Conservation (phyloP, 345 rosid species). For the Hibiscus tridactylites region DNA sequence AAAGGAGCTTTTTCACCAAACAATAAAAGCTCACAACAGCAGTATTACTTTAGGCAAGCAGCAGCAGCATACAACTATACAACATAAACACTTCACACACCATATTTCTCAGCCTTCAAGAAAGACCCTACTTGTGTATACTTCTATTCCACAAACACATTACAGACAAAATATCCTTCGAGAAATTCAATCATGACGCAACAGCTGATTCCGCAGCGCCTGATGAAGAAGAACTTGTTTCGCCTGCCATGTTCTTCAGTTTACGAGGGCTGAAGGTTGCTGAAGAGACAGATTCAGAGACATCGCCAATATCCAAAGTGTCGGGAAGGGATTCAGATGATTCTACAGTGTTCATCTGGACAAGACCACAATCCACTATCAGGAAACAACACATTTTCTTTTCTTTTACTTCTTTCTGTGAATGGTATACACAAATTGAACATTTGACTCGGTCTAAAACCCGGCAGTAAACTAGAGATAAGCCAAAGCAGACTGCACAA, state of each 20-base stretch:
- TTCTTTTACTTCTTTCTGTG: not conserved
- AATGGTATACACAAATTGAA: not conserved
- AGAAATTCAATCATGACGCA: conserved; percentile 23
- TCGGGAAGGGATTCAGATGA: conserved; percentile 70
- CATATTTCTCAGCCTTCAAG: conserved; percentile 18
- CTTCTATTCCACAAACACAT: conserved; percentile 20
- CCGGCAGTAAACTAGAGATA: not conserved
- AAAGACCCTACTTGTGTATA: conserved; percentile 19
- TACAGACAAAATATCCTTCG: conserved; percentile 1
- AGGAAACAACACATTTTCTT: not conserved
- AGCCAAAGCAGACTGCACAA: not conserved
- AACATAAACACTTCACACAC: conserved; percentile 12
- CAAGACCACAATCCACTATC: not conserved
- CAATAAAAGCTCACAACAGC: conserved; percentile 3
- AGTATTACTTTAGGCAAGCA: conserved; percentile 17
- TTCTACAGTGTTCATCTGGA: conserved; percentile 48
- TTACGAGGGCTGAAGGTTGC: conserved; percentile 30
- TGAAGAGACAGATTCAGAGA: conserved; percentile 41
- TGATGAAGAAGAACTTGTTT: conserved; percentile 41
- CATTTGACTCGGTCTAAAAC: not conserved
- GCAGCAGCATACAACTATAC: conserved; percentile 24
- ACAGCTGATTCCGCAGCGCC: conserved; percentile 27
- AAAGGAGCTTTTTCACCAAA: conserved; percentile 15
- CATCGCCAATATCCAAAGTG: conserved; percentile 77
- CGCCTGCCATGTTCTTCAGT: conserved; percentile 44